Base-by-base conservation (phyloP, 805 yeast genomes). In the Zygosaccharomyces gambellarensis region DNA sequence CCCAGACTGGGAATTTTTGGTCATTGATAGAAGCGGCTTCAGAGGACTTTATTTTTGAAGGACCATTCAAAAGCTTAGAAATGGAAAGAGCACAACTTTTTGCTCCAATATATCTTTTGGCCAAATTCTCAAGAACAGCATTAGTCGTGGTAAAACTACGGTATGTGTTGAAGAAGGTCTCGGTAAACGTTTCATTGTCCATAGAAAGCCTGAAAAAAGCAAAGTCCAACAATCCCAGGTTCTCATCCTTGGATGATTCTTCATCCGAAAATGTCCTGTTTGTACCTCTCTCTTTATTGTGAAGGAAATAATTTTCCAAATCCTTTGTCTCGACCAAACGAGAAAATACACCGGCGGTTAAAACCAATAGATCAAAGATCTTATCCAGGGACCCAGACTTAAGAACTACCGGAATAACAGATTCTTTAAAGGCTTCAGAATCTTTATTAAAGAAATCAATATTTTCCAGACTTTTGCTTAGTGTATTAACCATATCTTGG, bases 321-420 rank as follows among this genome's bases (percentile, higher is more conserved):
- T 79, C 82, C 8, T 63, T 64, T 21, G 71, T 67, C 30, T 69
- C 68, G 8, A 80, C 74, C 34, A 62, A 59, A 34, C 69, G 71
- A 2, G 75, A 70, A 61, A 80, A 89, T 48, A 78, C 81, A 57
- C 77, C 78, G 36, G 78, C 83, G 19, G 86, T 92, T 63, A 79
- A 74, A 4, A 92, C 89, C 45, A 92, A 68, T 21, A 90, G 75
- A 65, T 92, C 97, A 47, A 90, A 75, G 57, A 92, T 74, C 57
- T 82, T 81, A 39, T 87, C 94, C 49, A 88, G 68, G 1, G 87
- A 76, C 1, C 94, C 94, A 3, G 87, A 79, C 57, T 82, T 83
- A 25, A 81, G 68, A 5, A 78, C 83, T 6, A 80, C 83, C 47
- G 69, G 64, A 21, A 74, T 61, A 48, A 60, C 19, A 58, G 71